Percentiles rank a stretch among this genome's conserved stretches.
Conservation (phyloP, 2,329 filamentous ascomycete genomes). For the Aspergillus luchuensis region DNA sequence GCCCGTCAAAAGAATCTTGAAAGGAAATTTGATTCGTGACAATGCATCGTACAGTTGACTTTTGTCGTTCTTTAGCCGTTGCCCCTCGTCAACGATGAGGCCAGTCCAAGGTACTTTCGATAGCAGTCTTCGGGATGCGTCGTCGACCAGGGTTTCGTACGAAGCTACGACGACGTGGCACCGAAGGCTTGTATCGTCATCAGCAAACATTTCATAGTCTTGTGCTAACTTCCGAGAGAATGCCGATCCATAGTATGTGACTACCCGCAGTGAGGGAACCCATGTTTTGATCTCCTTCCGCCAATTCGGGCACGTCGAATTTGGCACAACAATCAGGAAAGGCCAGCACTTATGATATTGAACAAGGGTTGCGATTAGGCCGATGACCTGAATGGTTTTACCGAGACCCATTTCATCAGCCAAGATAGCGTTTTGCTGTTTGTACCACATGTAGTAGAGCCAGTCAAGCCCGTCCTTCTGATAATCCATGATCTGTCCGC, state of each 20-base stretch:
- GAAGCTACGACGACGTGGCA: conserved; percentile 94
- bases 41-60: conserved; percentile 78
- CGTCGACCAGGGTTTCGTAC: conserved; percentile 83
- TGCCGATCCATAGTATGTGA: conserved; percentile 85
- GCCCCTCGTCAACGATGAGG: conserved; percentile 90
- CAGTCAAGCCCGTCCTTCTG: conserved; percentile 93
- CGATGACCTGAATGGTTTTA: conserved; percentile 93
- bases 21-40: conserved; percentile 72
- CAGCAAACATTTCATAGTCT: conserved; percentile 81
- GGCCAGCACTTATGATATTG: conserved; percentile 77
- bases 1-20: conserved; percentile 80
- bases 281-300: conserved; percentile 92
- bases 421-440: conserved; percentile 80
- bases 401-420: conserved; percentile 98
- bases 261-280: conserved; percentile 81
- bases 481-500: conserved; percentile 87
- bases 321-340: conserved; percentile 90
- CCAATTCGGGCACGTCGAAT: conserved; percentile 97
- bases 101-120: conserved; percentile 77
- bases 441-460: conserved; percentile 88
- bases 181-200: conserved; percentile 64
- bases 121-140: conserved; percentile 67
- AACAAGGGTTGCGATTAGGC: conserved; percentile 73
- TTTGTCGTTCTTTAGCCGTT: conserved; percentile 90
- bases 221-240: conserved; percentile 75